Base-by-base conservation (phyloP, 768 basidiomycete genomes). In the Phaeotremella skinneri region DNA sequence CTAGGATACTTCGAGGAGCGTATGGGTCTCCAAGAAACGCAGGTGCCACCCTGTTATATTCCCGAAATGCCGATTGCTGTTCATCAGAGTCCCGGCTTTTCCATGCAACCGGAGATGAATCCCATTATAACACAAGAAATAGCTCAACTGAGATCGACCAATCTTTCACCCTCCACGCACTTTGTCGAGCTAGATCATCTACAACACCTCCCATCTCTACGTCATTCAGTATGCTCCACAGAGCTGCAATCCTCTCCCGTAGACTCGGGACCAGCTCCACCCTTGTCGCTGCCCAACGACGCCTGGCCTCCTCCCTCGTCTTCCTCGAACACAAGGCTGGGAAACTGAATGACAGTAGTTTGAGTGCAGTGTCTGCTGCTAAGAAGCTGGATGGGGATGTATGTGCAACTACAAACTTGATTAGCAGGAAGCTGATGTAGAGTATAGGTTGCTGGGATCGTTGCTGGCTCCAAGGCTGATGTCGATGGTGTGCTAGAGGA, bases 301-400 rank as follows among this genome's bases (percentile, higher is more conserved):
- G 75, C 49, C 60, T 67, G 21, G 73, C 74, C 2, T 77, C 76
- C 1, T 73, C 74, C 2, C 84, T 96, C 3, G 86, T 96, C n/a
- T 87, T 90, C 64, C 81, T 97, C 48, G 94, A 97, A 77, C 91
- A 97, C 73, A 83, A 84, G 47, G 81, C 84, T 49, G 91, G 91
- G 34, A 81, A 83, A 58, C 82, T 98, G 62, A 90, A 92, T 58
- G 83, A 91, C 1, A 87, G 85, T 14, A 89, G 89, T 14, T 81
- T 97, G 57, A 92, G 89, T 31, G 94, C 96, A 25, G 79, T 99
- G 63, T 90, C 92, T 1, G 96, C 96, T 42, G 96, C 93, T 1
- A 80, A 84, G 57, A 83, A 87, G 65, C 82, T 98, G 1, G 91
- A 91, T 45, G 91, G 91, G 2, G 81, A 88, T 69, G 87, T 97